Evolutionary conservation across 2,329 filamentous ascomycete genomes (phyloP).

Genomic region (Thelonectria olida): DNA sequence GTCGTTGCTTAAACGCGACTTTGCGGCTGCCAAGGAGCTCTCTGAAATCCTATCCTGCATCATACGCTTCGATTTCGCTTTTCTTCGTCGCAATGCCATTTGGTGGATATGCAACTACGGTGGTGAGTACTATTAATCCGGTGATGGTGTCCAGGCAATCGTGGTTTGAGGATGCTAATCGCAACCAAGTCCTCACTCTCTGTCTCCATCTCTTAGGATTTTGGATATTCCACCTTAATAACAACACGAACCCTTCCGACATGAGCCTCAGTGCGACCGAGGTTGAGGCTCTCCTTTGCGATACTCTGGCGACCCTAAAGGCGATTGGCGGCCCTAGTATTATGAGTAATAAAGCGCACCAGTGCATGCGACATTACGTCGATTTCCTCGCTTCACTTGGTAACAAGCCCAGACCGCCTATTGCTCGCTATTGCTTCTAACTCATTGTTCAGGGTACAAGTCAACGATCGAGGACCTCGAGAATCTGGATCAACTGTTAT

Average conservation of each 20-base stretch:
- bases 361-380: slow-evolving; percentile 21
- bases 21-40: slow-evolving; percentile 31
- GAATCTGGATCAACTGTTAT: background rate
- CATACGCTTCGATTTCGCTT: slow-evolving; percentile 24
- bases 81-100: slow-evolving; percentile 38
- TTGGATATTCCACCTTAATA: slow-evolving; percentile 40
- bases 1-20: slow-evolving; percentile 34
- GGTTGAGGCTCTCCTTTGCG: slow-evolving; percentile 21
- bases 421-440: background rate
- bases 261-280: slow-evolving; percentile 16
- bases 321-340: slow-evolving; percentile 34
- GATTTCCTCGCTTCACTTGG: slow-evolving; percentile 1
- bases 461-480: background rate
- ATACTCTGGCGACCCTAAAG: slow-evolving; percentile 24
- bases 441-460: background rate
- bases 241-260: slow-evolving; percentile 32
- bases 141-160: background rate
- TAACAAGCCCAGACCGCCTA: background rate
- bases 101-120: slow-evolving; percentile 47
- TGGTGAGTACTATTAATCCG: slow-evolving; percentile 28
- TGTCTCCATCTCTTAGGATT: slow-evolving; percentile 41
- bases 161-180: background rate
- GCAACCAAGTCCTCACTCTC: slow-evolving; percentile 44
- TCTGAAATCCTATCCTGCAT: slow-evolving; percentile 31
- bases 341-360: slow-evolving; percentile 38